Base-by-base conservation (phyloP, 75 land plant species). In the Chamaecyparis obtusa region DNA sequence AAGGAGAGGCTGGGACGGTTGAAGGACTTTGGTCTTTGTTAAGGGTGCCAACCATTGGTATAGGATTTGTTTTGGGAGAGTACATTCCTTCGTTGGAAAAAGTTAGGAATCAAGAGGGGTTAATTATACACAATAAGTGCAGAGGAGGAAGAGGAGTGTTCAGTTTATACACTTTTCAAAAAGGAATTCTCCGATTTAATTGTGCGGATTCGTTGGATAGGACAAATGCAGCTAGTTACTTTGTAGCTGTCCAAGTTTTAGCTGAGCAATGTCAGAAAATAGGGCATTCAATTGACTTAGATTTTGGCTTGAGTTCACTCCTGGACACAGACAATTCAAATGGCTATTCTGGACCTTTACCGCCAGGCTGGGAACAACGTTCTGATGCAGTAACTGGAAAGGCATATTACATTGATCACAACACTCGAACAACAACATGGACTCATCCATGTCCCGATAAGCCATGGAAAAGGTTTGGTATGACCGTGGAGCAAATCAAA, bases 201-300 rank as follows among this genome's bases (percentile, higher is more conserved):
- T 98, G 99, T 88, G 99, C 99, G 14, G 99, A 98, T 89, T 98
- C 99, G 44, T 88, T 98, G 86, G 99, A 98, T 85, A 87, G 99
- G 88, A 98, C 99, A 49, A 98, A 98, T 93, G 99, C 99, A 81
- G 99, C 99, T 43, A 98, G 99, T 91, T 98, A 83, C 85, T 98
- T 98, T 94, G 97, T 96, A 27, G 90, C 99, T 19, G 90, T 96
- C 60, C 99, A 98, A 81, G 99, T 97, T 60, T 93, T 98, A 89
- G 89, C 92, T 48, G 99, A 98, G 90, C 99, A 98, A 72, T 98
- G 99, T 80, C 91, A 94, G 85, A 85, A 94, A 57, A 87, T 98
- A 27, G 95, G 99, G 24, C 90, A 95, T 41, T 93, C 95, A 21
- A 91, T 98, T 72, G 97, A 98, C 85, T 93, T 90, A 41, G 93